phyloP scores from a whole-genome alignment of 78 protist species.

The Dictyostelium purpureum region DNA sequence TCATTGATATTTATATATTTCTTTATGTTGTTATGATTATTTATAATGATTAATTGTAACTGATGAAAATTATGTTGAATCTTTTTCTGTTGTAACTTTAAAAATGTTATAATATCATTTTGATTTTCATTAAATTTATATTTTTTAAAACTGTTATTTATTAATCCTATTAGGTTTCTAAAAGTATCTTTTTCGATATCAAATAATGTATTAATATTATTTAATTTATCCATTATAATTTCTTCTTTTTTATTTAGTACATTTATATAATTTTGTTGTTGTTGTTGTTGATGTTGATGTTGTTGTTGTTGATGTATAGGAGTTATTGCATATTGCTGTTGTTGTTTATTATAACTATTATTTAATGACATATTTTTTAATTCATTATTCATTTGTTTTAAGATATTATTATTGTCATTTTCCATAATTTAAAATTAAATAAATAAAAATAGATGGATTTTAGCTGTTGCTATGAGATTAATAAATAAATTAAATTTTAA shows the following conservation, averaged over 20 bases:
- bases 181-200: conserved; percentile 1
- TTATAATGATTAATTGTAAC: not conserved
- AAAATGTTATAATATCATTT: not conserved
- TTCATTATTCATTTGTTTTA: no score
- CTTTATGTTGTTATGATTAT: not conserved
- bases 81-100: not conserved
- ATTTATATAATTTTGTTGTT: not conserved
- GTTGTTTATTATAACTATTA: no score
- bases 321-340: not conserved
- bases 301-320: not conserved
- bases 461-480: no score
- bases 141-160: no score
- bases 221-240: not conserved
- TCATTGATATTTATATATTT: not conserved
- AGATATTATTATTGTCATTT: no score
- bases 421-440: no score
- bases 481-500: no score
- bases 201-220: not conserved
- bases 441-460: no score
- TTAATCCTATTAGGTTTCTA: not conserved
- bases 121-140: not conserved
- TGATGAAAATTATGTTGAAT: not conserved
- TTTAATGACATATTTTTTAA: no score
- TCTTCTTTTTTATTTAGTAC: not conserved
- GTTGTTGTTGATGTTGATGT: not conserved